Percentiles rank a stretch among this genome's conserved stretches.
Evolutionary conservation across 2,329 filamentous ascomycete species (phyloP).

Genomic region (Aureobasidium namibiae): DNA sequence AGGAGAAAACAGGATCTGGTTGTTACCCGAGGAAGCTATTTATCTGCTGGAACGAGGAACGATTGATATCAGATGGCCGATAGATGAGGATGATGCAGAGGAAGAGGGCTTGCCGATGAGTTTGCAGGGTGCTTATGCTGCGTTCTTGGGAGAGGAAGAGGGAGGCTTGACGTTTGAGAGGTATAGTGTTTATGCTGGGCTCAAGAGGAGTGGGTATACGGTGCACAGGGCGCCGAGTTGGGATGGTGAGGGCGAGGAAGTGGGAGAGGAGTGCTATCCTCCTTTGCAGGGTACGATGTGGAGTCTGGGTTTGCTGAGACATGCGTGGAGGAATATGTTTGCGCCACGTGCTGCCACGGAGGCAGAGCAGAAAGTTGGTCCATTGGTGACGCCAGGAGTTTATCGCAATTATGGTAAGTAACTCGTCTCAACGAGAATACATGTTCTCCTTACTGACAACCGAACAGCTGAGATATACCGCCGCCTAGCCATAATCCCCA

Average conservation of each 20-base stretch:
- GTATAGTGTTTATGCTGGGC: slow-evolving; percentile 78
- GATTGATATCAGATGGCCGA: slow-evolving; percentile 79
- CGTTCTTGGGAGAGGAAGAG: slow-evolving; percentile 67
- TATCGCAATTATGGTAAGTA: slow-evolving; percentile 44
- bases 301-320: slow-evolving; percentile 5
- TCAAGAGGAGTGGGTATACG: slow-evolving; percentile 76
- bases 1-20: slow-evolving; percentile 50
- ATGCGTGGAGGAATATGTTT: slow-evolving; percentile 5
- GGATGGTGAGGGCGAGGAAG: slow-evolving; percentile 19
- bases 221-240: slow-evolving; percentile 60
- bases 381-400: slow-evolving; percentile 44
- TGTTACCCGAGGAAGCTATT: slow-evolving; percentile 85
- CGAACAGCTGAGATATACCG: slow-evolving; percentile 56
- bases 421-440: not conserved
- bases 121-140: slow-evolving; percentile 80
- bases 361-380: slow-evolving; percentile 27
- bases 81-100: slow-evolving; percentile 35
- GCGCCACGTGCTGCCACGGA: not conserved
- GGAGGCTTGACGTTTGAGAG: slow-evolving; percentile 59
- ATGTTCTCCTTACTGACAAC: not conserved
- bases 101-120: slow-evolving; percentile 73
- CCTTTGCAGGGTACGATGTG: slow-evolving; percentile 9
- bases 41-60: slow-evolving; percentile 83
- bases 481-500: slow-evolving; percentile 64
- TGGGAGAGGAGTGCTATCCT: slow-evolving; percentile 20